phyloP scores from a whole-genome alignment of 1,139 yeast species.

The Kurtzmaniella quercitrusa region DNA sequence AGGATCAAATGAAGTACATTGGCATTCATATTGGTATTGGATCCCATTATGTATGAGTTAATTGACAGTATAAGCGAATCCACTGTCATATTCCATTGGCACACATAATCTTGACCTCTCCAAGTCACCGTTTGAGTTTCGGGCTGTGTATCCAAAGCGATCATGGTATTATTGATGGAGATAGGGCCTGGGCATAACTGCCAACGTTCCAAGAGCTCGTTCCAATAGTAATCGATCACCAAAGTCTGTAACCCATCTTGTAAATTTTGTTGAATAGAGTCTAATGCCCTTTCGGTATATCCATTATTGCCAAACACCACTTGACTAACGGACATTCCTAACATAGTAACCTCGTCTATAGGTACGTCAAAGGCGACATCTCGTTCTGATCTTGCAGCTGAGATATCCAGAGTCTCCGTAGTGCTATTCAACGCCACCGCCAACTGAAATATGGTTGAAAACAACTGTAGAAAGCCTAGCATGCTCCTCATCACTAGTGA shows the following conservation, averaged over 20 bases:
- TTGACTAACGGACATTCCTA: slow-evolving; percentile 56
- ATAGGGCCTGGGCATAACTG: slow-evolving; percentile 65
- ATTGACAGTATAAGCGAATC: slow-evolving; percentile 33
- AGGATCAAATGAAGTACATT: slow-evolving; percentile 52
- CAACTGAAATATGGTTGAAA: neutral
- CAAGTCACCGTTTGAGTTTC: slow-evolving; percentile 18
- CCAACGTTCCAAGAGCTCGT: slow-evolving; percentile 48
- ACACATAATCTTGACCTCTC: slow-evolving; percentile 25
- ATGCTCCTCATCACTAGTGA: neutral
- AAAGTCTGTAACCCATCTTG: slow-evolving; percentile 50
- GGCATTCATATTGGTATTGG: slow-evolving; percentile 56
- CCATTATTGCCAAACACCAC: slow-evolving; percentile 50
- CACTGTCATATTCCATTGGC: slow-evolving; percentile 45
- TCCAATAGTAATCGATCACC: slow-evolving; percentile 65
- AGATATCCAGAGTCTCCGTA: slow-evolving; percentile 1
- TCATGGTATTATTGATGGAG: slow-evolving; percentile 24
- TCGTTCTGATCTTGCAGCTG: slow-evolving; percentile 61
- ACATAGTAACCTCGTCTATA: slow-evolving; percentile 49
- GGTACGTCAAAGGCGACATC: slow-evolving; percentile 57
- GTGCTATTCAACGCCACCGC: neutral
- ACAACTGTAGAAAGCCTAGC: neutral
- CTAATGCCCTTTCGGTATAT: slow-evolving; percentile 42
- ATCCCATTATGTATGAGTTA: slow-evolving; percentile 31
- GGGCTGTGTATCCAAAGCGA: slow-evolving; percentile 3
- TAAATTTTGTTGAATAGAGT: slow-evolving; percentile 33